phyloP scores from a whole-genome alignment of 805 yeast species.

The Pichia eremophila region DNA sequence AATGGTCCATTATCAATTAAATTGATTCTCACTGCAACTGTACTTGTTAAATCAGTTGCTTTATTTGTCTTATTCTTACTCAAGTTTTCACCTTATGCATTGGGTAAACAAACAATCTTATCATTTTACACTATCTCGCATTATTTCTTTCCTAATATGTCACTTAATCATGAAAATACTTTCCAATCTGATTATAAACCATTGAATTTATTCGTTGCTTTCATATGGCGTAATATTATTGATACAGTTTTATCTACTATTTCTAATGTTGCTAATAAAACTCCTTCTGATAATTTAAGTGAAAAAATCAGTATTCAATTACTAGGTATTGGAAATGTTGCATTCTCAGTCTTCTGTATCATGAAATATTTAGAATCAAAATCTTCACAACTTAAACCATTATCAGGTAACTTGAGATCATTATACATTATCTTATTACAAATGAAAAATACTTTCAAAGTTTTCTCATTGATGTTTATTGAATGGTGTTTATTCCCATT shows the following conservation, averaged over 20 bases:
- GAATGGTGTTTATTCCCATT: constrained; percentile 84
- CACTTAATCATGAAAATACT: background rate
- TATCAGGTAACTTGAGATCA: constrained; percentile 41
- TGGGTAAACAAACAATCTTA: constrained; percentile 8
- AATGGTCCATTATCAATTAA: constrained; percentile 9
- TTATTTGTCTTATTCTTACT: constrained; percentile 15
- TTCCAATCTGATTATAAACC: background rate
- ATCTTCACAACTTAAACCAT: constrained; percentile 32
- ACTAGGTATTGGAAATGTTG: constrained; percentile 16
- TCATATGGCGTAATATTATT: constrained; percentile 3
- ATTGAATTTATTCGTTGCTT: background rate
- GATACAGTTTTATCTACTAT: constrained; percentile 9
- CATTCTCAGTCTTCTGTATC: constrained; percentile 1
- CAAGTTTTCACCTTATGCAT: constrained; percentile 18
- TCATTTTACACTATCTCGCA: background rate
- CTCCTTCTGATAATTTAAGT: constrained; percentile 13
- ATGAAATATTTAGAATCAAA: constrained; percentile 22
- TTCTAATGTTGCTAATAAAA: constrained; percentile 13
- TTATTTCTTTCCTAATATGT: background rate
- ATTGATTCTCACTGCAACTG: constrained; percentile 14
- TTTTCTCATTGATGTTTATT: constrained; percentile 60
- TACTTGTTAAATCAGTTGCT: constrained; percentile 15
- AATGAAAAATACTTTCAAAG: constrained; percentile 57
- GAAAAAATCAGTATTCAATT: constrained; percentile 14
- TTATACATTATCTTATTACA: constrained; percentile 46